Evolutionary conservation across 2,329 filamentous ascomycete genomes (phyloP), one percentile per base, ranked within the genome.

Genomic region (Arthroderma uncinatum): DNA sequence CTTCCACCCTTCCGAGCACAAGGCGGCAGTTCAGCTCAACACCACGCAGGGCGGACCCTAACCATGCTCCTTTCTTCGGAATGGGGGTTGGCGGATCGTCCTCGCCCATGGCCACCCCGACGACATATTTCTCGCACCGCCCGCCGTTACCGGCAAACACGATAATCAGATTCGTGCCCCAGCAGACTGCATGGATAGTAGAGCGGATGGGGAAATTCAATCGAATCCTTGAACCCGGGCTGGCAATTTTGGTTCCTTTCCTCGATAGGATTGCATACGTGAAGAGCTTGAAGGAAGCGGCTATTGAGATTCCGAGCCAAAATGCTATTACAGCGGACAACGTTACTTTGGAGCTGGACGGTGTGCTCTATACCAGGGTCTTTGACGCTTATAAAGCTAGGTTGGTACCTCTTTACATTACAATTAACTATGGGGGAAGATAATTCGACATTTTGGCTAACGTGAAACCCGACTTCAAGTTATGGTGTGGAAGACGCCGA

Each of bases 161-260:
- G 2, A 79, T 98, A 61, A 79, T 98, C 66, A 89, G 92, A 60
- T 98, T 97, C 74, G 93, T 98, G 42, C 93, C 93, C n/a, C 93
- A 98, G 75, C 93, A 98, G 78, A 97, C 92, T 65, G 93, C 93
- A 72, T 98, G 93, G 93, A 92, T 98, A 59, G 93, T 98, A 58
- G 93, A 98, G 81, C 91, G 93, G 69, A 98, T 98, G 93, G 93
- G 93, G 67, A 93, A 91, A 74, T 98, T 95, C 77, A 86, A 89
- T 75, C 82, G 91, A 60, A 96, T 98, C 67, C 78, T 98, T 54
- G 83, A 96, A 66, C 93, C 93, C 2, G 93, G 93, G 58, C 78
- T 98, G 61, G 91, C 93, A 21, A 80, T 98, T 61, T 76, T 98
- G 64, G 79, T 93, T 56, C 93, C 93, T 1, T 87, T 97, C 64